Evolutionary conservation across 139 green algal species (phyloP).

Genomic region (Edaphochlamys debaryana): DNA sequence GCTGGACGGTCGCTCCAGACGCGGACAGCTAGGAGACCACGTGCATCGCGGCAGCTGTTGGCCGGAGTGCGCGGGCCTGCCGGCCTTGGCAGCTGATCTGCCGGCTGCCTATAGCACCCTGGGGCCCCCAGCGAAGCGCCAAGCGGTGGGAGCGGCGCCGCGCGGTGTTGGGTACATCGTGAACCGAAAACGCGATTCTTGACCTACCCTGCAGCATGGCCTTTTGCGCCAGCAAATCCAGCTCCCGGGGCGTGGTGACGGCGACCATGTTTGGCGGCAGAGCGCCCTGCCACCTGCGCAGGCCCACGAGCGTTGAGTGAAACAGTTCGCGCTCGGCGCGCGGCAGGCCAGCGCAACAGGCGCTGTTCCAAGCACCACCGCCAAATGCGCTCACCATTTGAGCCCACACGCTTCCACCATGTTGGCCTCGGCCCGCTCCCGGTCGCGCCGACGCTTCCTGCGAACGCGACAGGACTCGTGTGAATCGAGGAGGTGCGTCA

Average conservation of each 20-base stretch:
- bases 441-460: background rate
- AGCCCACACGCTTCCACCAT: background rate
- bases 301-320: background rate
- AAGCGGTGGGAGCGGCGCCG: too few relatives aligned
- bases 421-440: background rate
- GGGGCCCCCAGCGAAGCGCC: too few relatives aligned
- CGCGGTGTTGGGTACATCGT: too few relatives aligned
- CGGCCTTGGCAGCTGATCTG: too few relatives aligned
- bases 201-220: background rate
- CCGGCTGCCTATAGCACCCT: too few relatives aligned
- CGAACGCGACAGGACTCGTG: background rate
- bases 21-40: too few relatives aligned
- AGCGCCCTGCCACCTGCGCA: slow-evolving; percentile 31
- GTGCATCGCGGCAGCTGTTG: too few relatives aligned
- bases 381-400: background rate
- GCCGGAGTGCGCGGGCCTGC: too few relatives aligned
- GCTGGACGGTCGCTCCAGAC: too few relatives aligned
- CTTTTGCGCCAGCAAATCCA: background rate
- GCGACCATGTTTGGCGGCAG: slow-evolving; percentile 39
- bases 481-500: background rate
- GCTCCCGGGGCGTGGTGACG: background rate
- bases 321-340: background rate
- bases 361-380: background rate
- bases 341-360: too few relatives aligned
- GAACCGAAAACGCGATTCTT: too few relatives aligned